A percentile compares a stretch with the other conserved stretches of the same genome.
These are phyloP conservation scores for Linnemannia zychae DNA, from an alignment of 192 early-diverging fungal species.

Conservation along the genomic window DNA sequence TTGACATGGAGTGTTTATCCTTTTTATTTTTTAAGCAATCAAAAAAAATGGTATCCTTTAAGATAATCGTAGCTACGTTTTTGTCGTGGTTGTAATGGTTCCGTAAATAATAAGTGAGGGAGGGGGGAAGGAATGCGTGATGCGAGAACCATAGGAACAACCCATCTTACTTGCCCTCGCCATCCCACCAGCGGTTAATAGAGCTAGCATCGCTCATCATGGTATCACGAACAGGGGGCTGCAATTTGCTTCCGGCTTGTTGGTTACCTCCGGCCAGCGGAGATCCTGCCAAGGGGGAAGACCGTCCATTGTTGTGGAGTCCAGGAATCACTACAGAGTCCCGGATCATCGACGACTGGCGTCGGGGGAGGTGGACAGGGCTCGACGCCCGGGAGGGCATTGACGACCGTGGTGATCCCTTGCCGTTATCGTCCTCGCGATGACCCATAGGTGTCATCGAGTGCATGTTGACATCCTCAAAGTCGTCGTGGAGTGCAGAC, in stretches of 20 bases:
- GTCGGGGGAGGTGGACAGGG: slow-evolving; percentile 43
- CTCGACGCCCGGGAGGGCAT: slow-evolving; percentile 33
- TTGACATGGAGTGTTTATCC: too few species aligned
- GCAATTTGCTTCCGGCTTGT: background rate
- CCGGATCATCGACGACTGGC: slow-evolving; percentile 53
- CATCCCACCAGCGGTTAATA: slow-evolving; percentile 57
- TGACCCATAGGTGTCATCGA: slow-evolving; percentile 51
- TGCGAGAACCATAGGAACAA: background rate
- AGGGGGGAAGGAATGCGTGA: background rate
- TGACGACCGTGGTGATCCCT: slow-evolving; percentile 17
- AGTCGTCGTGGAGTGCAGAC: slow-evolving; percentile 40
- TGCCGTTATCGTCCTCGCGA: slow-evolving; percentile 38
- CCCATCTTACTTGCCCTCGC: slow-evolving; percentile 28
- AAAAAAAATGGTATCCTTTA: too few species aligned
- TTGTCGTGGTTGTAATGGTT: too few species aligned
- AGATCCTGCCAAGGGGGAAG: slow-evolving; percentile 24
- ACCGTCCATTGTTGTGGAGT: background rate
- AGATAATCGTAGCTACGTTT: too few species aligned
- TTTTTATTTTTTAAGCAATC: too few species aligned
- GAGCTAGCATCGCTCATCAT: slow-evolving; percentile 58
- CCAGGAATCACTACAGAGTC: slow-evolving; percentile 34
- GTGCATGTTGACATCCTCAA: slow-evolving; percentile 57
- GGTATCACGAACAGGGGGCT: slow-evolving; percentile 39
- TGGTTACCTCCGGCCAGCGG: slow-evolving; percentile 53
- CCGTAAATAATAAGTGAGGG: background rate